Conservation (phyloP, 2,329 filamentous ascomycete genomes). For the Albifimbria verrucaria region DNA sequence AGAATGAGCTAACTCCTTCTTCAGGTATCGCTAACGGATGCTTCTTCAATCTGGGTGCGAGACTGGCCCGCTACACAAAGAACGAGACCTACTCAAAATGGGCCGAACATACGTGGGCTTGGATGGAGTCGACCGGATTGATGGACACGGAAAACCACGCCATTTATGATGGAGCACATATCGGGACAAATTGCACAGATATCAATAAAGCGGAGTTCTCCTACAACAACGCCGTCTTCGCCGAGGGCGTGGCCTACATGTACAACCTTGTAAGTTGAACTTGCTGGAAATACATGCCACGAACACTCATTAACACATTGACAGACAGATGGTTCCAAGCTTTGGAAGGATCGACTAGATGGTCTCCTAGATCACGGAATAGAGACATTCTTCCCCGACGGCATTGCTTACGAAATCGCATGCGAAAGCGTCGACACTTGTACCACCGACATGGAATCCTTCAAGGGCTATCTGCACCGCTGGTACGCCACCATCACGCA, state of each 20-base stretch:
- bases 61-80: conserved; percentile 67
- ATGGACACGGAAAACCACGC: conserved; percentile 58
- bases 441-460: conserved; percentile 60
- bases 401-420: conserved; percentile 57
- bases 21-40: conserved; percentile 56
- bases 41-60: conserved; percentile 64
- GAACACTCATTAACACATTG: conserved; percentile 4
- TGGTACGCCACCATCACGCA: conserved; percentile 53
- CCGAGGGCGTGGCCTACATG: conserved; percentile 60
- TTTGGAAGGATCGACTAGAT: conserved; percentile 50
- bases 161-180: conserved; percentile 56
- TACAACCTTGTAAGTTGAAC: conserved; percentile 50
- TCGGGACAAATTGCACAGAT: conserved; percentile 49
- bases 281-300: not conserved
- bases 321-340: conserved; percentile 43
- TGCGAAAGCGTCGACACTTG: conserved; percentile 57
- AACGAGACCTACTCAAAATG: conserved; percentile 63
- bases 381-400: conserved; percentile 50
- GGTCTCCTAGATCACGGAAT: conserved; percentile 34
- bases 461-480: conserved; percentile 58
- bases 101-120: conserved; percentile 62
- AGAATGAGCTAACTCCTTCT: conserved; percentile 5
- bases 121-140: conserved; percentile 53
- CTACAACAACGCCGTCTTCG: conserved; percentile 56
- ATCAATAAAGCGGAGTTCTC: conserved; percentile 57